These are phyloP conservation scores for Ascochyta rabiei DNA, from an alignment of 2,329 filamentous ascomycete species.

Conservation along the genomic window DNA sequence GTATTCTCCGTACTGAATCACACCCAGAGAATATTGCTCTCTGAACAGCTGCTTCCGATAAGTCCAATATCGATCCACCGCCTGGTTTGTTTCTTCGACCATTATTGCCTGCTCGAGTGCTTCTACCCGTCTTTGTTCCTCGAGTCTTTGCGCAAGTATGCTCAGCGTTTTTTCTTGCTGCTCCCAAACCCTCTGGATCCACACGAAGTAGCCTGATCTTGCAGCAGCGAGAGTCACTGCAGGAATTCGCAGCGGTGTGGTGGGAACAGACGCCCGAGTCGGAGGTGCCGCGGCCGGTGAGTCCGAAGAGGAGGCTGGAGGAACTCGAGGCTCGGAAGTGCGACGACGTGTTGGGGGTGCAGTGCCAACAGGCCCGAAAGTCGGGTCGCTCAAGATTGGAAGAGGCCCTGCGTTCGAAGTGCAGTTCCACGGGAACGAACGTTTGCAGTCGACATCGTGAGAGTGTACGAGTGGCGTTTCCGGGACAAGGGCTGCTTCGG, in stretches of 20 bases:
- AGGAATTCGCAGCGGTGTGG: too few relatives aligned
- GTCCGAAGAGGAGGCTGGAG: neutral
- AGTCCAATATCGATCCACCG: neutral
- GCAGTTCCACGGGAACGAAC: neutral
- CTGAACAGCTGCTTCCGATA: neutral
- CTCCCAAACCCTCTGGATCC: too few relatives aligned
- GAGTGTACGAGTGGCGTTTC: neutral
- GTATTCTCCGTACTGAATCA: too few relatives aligned
- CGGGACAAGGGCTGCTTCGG: neutral
- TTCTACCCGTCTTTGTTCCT: too few relatives aligned
- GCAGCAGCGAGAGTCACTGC: too few relatives aligned
- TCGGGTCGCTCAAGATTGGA: neutral
- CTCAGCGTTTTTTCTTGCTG: too few relatives aligned
- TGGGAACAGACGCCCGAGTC: too few relatives aligned
- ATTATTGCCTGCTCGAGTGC: too few relatives aligned
- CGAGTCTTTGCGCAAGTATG: too few relatives aligned
- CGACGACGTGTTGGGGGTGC: neutral
- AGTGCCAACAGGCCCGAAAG: neutral
- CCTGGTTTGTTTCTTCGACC: neutral
- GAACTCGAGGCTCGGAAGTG: neutral
- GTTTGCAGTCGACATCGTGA: neutral
- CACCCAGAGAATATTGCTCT: too few relatives aligned
- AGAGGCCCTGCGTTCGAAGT: neutral
- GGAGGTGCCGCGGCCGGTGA: too few relatives aligned
- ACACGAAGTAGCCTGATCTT: too few relatives aligned